Evolutionary conservation across 148 eudicot genomes (phyloP).

Genomic region (Spergularia bocconei): DNA sequence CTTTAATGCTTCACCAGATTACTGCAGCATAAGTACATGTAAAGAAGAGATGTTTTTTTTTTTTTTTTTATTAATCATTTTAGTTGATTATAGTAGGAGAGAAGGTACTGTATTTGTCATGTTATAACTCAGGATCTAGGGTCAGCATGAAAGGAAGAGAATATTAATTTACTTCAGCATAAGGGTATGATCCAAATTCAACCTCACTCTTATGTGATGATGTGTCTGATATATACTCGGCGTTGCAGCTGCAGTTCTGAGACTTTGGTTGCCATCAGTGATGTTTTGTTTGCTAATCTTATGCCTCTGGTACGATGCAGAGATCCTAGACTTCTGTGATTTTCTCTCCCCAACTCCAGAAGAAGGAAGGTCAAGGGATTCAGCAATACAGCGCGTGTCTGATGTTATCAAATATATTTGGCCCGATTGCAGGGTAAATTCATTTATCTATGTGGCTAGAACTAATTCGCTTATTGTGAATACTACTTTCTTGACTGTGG

Average conservation of each 20-base stretch:
- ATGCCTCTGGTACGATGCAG: conserved; percentile 35
- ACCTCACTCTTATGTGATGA: neutral
- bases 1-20: too few relatives aligned
- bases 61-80: too few relatives aligned
- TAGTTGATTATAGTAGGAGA: too few relatives aligned
- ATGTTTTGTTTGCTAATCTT: conserved; percentile 13
- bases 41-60: too few relatives aligned
- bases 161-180: too few relatives aligned
- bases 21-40: too few relatives aligned
- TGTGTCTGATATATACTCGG: neutral
- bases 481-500: neutral
- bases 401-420: conserved; percentile 85
- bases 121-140: too few relatives aligned
- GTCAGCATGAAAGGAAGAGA: too few relatives aligned
- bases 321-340: conserved; percentile 92
- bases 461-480: neutral
- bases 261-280: neutral
- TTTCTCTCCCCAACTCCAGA: conserved; percentile 89
- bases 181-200: too few relatives aligned
- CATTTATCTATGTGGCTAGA: neutral
- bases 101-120: too few relatives aligned
- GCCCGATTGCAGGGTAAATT: conserved; percentile 76
- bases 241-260: neutral
- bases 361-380: conserved; percentile 64
- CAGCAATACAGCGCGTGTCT: conserved; percentile 69